Evolutionary conservation across 352 stramenopile genomes (phyloP), one percentile per base, ranked within the genome.

Genomic region (Phytopythium mirpurense): DNA sequence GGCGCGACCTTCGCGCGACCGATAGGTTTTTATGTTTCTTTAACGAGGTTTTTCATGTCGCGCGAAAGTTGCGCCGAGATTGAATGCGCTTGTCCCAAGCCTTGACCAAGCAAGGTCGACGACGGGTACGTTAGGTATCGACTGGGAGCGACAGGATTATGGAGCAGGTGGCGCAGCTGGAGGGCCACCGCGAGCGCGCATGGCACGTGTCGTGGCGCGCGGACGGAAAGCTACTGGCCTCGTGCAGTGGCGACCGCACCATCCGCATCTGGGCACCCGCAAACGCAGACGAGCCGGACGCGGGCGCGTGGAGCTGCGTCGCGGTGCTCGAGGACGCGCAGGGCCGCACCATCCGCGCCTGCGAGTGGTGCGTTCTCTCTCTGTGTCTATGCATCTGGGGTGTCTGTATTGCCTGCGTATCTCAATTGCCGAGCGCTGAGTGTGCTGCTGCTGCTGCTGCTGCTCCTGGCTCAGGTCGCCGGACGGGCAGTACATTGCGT

Each of bases 301-400:
- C 43, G 27, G 51, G 54, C 27, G 54, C 68, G 7, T 99, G 95
- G 93, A 70, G 90, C 53, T 96, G 94, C 52, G 69, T 97, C 34
- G 83, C 86, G 26, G 94, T 92, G 27, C 78, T 99, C 10, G 88
- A 97, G 56, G 95, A 98, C 55, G 90, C 89, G n/a, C 93, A 98
- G 47, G 71, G 74, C 19, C 80, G 96, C 16, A 99, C 96, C 31
- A 96, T 99, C 45, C 93, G 97, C 36, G 93, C 76, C 19, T 93
- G 95, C 57, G 83, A 96, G 61, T 99, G 97, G 92, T 97, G 41
- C 48, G 47, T 54, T 68, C 18, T 46, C 51, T 10, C 48, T 38
- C n/a, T n/a, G n/a, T n/a, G n/a, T n/a, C n/a, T n/a, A n/a, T n/a
- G n/a, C n/a, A n/a, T n/a, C n/a, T n/a, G n/a, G n/a, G n/a, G n/a